phyloP scores from a whole-genome alignment of 805 yeast species.

The Starmera amethionina region DNA sequence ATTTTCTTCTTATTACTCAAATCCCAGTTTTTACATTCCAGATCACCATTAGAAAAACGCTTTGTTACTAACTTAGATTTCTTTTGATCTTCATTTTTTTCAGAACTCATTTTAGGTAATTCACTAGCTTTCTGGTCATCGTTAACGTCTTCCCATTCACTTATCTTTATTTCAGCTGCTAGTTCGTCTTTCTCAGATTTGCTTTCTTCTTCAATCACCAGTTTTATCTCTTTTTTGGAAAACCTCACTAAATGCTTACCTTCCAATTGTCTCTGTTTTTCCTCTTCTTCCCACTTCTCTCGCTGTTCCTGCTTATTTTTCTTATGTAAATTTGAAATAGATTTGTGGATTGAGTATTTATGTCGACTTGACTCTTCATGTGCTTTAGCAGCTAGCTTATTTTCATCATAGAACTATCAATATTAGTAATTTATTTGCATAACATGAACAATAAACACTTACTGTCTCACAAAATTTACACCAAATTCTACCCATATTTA shows the following conservation, averaged over 20 bases:
- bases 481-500: conserved; percentile 9
- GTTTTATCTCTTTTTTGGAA: conserved; percentile 3
- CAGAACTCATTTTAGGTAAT: background rate
- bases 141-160: conserved; percentile 10
- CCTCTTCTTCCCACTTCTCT: conserved; percentile 9
- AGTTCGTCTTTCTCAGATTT: conserved; percentile 1
- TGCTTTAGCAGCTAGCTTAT: conserved; percentile 19
- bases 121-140: background rate
- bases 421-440: background rate
- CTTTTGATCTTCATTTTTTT: background rate
- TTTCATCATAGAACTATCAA: conserved; percentile 27
- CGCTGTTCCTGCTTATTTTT: conserved; percentile 13
- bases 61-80: background rate
- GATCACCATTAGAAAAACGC: conserved; percentile 8
- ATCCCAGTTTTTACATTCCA: conserved; percentile 21
- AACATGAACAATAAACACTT: conserved; percentile 5
- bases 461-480: conserved; percentile 26
- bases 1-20: conserved; percentile 9
- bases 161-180: conserved; percentile 2
- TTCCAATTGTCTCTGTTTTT: conserved; percentile 10
- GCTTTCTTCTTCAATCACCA: background rate
- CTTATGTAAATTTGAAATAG: conserved; percentile 18
- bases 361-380: conserved; percentile 28
- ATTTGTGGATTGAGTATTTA: conserved; percentile 12
- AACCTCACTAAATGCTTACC: conserved; percentile 5